A percentile compares a stretch with the other conserved stretches of the same genome.
Evolutionary conservation across 768 basidiomycete genomes (phyloP).

Genomic region (Boletus rex-veris): DNA sequence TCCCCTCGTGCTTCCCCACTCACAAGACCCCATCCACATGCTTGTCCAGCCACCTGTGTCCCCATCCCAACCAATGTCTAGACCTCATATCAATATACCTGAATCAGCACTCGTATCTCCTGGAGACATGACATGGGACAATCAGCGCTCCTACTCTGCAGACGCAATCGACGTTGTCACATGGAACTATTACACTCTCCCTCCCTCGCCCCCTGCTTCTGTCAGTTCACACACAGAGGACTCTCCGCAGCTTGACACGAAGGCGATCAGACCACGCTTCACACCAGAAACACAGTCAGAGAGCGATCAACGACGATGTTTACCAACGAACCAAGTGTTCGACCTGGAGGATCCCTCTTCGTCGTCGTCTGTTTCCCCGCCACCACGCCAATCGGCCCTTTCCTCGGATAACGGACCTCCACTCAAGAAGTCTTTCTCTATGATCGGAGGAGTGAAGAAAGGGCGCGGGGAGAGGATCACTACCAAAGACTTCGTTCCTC

Average conservation of each 20-base stretch:
- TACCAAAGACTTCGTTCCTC: conserved; percentile 83
- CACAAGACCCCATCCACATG: conserved; percentile 9
- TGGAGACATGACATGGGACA: conserved; percentile 48
- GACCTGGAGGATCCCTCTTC: conserved; percentile 43
- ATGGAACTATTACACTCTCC: conserved; percentile 48
- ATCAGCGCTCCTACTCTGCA: conserved; percentile 35
- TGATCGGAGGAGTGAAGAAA: conserved; percentile 44
- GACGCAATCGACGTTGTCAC: conserved; percentile 38
- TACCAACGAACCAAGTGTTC: conserved; percentile 73
- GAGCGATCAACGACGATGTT: conserved; percentile 49
- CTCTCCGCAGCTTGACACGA: conserved; percentile 44
- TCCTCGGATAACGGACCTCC: conserved; percentile 31
- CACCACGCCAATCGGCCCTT: conserved; percentile 32
- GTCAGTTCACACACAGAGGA: conserved; percentile 41
- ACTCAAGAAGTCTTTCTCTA: conserved; percentile 43
- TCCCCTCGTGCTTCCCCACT: conserved; percentile 14
- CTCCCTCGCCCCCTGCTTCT: conserved; percentile 49
- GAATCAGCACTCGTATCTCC: conserved; percentile 57
- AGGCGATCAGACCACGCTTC: conserved; percentile 51
- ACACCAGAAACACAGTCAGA: conserved; percentile 43
- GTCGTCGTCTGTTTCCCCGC: conserved; percentile 32
- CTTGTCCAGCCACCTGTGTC: conserved; percentile 14
- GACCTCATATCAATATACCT: conserved; percentile 56
- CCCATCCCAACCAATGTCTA: conserved; percentile 37
- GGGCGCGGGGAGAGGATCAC: conserved; percentile 49